Evolutionary conservation across 2,329 filamentous ascomycete species (phyloP).

Genomic region (Calonectria montana): DNA sequence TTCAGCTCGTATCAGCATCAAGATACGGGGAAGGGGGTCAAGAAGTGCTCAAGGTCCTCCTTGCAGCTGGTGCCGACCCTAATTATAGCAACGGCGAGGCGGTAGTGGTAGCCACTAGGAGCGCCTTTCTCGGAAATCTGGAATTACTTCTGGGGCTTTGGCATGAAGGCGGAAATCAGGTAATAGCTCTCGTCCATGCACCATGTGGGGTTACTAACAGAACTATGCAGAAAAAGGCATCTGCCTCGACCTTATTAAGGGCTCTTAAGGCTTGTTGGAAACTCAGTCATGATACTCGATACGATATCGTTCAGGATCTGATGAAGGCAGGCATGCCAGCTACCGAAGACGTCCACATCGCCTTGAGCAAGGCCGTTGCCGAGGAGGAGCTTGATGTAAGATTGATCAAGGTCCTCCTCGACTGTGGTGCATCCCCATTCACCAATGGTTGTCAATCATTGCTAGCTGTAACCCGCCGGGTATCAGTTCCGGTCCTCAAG

Average conservation of each 20-base stretch:
- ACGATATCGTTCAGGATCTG: slow-evolving; percentile 60
- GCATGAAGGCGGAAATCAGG: slow-evolving; percentile 54
- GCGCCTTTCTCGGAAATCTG: slow-evolving; percentile 61
- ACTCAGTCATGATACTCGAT: slow-evolving; percentile 60
- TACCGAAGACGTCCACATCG: slow-evolving; percentile 62
- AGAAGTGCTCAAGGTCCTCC: slow-evolving; percentile 61
- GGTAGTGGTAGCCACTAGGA: slow-evolving; percentile 64
- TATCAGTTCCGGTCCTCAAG: slow-evolving; percentile 52
- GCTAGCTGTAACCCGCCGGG: slow-evolving; percentile 58
- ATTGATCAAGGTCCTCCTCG: slow-evolving; percentile 59
- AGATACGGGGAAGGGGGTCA: slow-evolving; percentile 62
- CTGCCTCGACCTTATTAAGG: slow-evolving; percentile 58
- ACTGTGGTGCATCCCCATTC: slow-evolving; percentile 63
- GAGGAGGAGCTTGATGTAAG: slow-evolving; percentile 62
- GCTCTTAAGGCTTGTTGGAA: slow-evolving; percentile 67
- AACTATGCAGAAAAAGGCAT: slow-evolving; percentile 55
- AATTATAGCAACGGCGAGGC: slow-evolving; percentile 67
- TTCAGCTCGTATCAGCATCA: slow-evolving; percentile 64
- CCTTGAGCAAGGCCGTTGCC: slow-evolving; percentile 64
- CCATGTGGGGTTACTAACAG: slow-evolving; percentile 27
- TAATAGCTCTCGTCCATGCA: slow-evolving; percentile 38
- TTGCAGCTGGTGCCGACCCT: slow-evolving; percentile 64
- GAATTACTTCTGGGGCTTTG: slow-evolving; percentile 63
- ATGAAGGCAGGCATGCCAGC: slow-evolving; percentile 62
- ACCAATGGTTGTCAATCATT: slow-evolving; percentile 64